A percentile compares a stretch with the other conserved stretches of the same genome.
Evolutionary conservation across 139 green algal species (phyloP).

Genomic region (Pycnococcus provasolii): DNA sequence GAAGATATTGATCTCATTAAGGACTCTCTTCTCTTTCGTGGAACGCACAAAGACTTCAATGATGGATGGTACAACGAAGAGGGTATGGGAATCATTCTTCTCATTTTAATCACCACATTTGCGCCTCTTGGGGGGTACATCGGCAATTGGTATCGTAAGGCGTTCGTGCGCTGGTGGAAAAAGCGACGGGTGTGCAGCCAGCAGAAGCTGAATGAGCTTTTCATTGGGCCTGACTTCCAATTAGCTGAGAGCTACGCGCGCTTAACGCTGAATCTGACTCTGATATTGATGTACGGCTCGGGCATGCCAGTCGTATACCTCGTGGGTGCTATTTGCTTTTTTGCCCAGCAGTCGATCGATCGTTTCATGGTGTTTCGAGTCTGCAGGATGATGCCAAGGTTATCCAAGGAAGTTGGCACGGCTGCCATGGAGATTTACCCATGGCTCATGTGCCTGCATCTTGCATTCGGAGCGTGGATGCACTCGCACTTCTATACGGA

Average conservation of each 20-base stretch:
- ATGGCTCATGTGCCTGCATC: not conserved
- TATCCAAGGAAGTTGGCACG: not conserved
- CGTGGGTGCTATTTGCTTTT: not conserved
- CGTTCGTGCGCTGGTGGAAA: not conserved
- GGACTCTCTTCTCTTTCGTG: not conserved
- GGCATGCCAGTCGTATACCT: slow-evolving; percentile 17
- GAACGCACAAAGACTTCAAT: not conserved
- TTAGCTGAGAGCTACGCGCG: not conserved
- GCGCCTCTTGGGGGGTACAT: not conserved
- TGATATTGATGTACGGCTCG: slow-evolving; percentile 12
- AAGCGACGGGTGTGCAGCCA: not conserved
- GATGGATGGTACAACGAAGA: not conserved
- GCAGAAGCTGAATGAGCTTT: slow-evolving; percentile 10
- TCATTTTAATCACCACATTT: not conserved
- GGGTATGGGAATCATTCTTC: not conserved
- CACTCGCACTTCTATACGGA: slow-evolving; percentile 12
- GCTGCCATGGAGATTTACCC: not conserved
- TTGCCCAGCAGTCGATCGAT: not conserved
- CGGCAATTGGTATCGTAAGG: not conserved
- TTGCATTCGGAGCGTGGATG: slow-evolving; percentile 15
- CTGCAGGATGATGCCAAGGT: not conserved
- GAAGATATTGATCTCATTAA: not conserved
- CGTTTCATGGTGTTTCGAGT: not conserved
- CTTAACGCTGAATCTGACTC: not conserved
- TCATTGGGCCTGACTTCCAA: slow-evolving; percentile 7